phyloP scores from a whole-genome alignment of 192 early-diverging fungal species.

The Nowakowskiella sp. region DNA sequence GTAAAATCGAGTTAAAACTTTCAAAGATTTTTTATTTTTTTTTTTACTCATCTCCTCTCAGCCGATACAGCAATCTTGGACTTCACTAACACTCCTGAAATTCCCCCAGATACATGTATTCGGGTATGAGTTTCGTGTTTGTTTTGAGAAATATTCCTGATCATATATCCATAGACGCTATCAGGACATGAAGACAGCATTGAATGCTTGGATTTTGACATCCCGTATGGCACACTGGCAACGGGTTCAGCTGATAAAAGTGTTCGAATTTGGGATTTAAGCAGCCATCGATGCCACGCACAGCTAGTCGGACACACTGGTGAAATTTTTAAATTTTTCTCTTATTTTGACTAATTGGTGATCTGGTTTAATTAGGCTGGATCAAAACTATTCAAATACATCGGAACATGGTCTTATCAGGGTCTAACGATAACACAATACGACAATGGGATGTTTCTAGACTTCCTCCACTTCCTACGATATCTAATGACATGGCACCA shows the following conservation, averaged over 20 bases:
- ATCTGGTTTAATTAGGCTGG: constrained; percentile 19
- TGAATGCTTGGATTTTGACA: constrained; percentile 40
- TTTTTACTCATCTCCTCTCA: too few species aligned
- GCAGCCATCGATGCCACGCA: constrained; percentile 25
- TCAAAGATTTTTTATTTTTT: too few species aligned
- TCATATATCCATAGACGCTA: constrained; percentile 16
- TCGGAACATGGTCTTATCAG: constrained; percentile 24
- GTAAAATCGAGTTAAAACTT: neutral
- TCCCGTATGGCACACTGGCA: constrained; percentile 26
- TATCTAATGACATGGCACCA: neutral
- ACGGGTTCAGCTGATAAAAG: constrained; percentile 39
- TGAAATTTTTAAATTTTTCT: neutral
- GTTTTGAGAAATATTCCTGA: neutral
- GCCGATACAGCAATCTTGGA: too few species aligned
- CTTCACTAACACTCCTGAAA: neutral
- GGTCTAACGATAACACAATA: constrained; percentile 34
- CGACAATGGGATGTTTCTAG: constrained; percentile 30
- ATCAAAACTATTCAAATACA: constrained; percentile 25
- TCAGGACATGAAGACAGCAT: constrained; percentile 37
- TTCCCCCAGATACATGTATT: constrained; percentile 22
- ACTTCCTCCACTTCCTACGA: constrained; percentile 22
- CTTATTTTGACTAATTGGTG: neutral
- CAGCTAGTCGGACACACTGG: constrained; percentile 29
- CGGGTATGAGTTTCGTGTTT: constrained; percentile 3
- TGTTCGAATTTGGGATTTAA: constrained; percentile 35